Conservation (phyloP, 192 early-diverging fungal genomes). For the Dimargaris xerosporica region DNA sequence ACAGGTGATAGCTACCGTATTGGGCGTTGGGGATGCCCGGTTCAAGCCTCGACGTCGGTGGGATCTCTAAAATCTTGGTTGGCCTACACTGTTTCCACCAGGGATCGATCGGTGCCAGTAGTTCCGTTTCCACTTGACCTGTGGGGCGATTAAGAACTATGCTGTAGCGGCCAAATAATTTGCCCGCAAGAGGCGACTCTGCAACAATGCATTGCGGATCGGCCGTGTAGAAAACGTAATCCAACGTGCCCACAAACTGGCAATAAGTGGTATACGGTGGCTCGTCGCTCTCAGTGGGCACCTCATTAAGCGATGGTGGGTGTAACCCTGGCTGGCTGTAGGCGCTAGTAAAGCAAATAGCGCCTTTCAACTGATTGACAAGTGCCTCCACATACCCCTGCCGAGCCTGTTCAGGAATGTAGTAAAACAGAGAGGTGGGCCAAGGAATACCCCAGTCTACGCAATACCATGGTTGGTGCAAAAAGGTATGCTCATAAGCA, state of each 20-base stretch:
- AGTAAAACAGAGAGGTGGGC: neutral
- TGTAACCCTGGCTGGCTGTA: neutral
- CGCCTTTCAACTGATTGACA: neutral
- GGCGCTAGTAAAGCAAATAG: neutral
- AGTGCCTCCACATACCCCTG: neutral
- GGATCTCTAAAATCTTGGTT: neutral
- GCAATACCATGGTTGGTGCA: too few species aligned
- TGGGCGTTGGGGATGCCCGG: neutral
- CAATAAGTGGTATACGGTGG: conserved; percentile 11
- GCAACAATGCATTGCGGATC: neutral
- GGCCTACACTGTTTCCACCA: neutral
- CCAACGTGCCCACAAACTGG: conserved; percentile 10
- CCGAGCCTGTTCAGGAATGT: neutral
- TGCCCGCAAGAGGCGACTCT: neutral
- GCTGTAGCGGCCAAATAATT: neutral
- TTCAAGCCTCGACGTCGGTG: neutral
- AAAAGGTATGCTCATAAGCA: too few species aligned
- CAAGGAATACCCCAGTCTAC: neutral
- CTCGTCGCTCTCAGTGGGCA: neutral
- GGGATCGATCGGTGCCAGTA: neutral
- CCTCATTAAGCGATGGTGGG: neutral
- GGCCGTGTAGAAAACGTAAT: neutral
- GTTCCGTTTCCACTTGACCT: neutral
- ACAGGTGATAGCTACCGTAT: conserved; percentile 1
- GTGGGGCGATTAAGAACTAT: neutral